Evolutionary conservation across 768 basidiomycete species (phyloP), one percentile per base, ranked within the genome.

Genomic region (Tylopilus sp.): DNA sequence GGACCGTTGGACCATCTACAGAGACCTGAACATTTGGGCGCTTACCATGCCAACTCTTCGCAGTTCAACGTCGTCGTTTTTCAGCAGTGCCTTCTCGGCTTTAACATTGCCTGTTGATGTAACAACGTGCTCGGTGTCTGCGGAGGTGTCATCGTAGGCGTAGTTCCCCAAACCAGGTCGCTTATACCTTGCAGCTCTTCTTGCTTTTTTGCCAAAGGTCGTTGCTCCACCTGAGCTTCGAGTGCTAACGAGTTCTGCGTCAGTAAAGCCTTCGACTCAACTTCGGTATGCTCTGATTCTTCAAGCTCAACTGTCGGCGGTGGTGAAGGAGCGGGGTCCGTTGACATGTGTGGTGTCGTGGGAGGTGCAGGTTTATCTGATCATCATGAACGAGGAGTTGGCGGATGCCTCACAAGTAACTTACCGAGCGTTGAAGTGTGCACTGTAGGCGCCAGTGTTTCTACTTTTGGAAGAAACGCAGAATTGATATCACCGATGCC

Each of bases 401-500:
- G 14, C 2, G 13, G 14, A 42, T 36, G 26, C 17, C 21, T 40
- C 17, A 34, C 16, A 21, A 24, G 17, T 54, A 41, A 62, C 66
- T 58, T n/a, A 60, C 69, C 59, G 22, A 53, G 52, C 38, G 64
- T 63, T 30, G 66, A 56, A 21, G 58, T 26, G 11, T 61, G 64
- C 22, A 62, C 57, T 33, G 62, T 14, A 30, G 70, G 67, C 14
- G 68, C 45, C 10, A 72, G 45, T 16, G 85, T 76, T 56, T 85
- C 78, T 46, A 85, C 62, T 70, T 92, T 92, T 28, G 94, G 94
- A 19, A 97, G 77, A 72, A 96, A 95, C 0, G 93, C 81, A 6
- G 92, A 91, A 68, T 99, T 99, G 70, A 99, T 99, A 72, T 99
- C 97, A 45, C 97, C 97, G 57, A 96, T 98, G 16, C 95, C 95